phyloP scores from a whole-genome alignment of 208 protist genomes.

The Herpetomonas tarakana region DNA sequence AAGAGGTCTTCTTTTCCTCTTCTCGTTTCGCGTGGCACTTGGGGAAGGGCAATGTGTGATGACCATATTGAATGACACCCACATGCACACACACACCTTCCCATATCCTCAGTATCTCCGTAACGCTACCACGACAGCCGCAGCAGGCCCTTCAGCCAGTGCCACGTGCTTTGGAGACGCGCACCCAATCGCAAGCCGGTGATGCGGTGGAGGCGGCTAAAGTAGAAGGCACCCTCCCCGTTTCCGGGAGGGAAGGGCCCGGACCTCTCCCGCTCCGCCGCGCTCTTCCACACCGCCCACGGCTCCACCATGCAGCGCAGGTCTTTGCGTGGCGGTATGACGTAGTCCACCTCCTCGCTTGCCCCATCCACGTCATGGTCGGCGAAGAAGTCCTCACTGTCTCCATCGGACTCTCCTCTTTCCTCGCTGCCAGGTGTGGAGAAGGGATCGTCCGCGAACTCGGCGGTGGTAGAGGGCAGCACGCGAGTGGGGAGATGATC shows the following conservation, averaged over 20 bases:
- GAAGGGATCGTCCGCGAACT: neutral
- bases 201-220: conserved; percentile 54
- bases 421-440: neutral
- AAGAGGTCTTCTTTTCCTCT: no score
- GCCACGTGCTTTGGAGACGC: conserved; percentile 10
- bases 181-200: conserved; percentile 46
- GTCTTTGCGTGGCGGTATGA: neutral
- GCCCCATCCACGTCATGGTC: neutral
- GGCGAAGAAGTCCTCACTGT: neutral
- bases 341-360: neutral
- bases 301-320: conserved; percentile 47
- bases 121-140: no score
- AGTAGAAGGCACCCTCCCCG: conserved; percentile 70
- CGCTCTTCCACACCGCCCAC: conserved; percentile 29
- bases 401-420: neutral
- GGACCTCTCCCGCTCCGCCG: conserved; percentile 9
- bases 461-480: neutral
- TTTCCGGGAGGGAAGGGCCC: conserved; percentile 16
- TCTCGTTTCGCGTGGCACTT: no score
- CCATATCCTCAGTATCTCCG: no score
- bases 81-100: no score
- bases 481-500: neutral
- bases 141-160: conserved; percentile 4
- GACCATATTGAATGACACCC: no score
- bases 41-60: no score